A percentile compares a stretch with the other conserved stretches of the same genome.
Evolutionary conservation across 139 green algal genomes (phyloP).

Genomic region (Pseudopediastrum boryanum): DNA sequence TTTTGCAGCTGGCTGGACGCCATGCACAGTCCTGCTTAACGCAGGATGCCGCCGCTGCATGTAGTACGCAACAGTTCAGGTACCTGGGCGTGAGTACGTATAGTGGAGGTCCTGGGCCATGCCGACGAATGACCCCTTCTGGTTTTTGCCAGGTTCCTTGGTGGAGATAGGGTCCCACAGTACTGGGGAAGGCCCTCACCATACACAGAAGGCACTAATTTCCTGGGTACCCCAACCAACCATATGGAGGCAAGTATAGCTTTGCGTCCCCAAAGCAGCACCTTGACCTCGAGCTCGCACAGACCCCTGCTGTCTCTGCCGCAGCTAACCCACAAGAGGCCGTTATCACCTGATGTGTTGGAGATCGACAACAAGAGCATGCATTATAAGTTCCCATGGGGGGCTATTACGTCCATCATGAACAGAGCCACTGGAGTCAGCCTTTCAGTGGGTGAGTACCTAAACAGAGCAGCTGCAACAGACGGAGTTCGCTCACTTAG

Average conservation of each 20-base stretch:
- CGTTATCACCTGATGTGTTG: conserved; percentile 92
- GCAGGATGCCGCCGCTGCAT: too few species aligned
- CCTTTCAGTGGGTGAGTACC: conserved; percentile 75
- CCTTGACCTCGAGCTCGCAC: background rate
- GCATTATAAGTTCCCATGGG: conserved; percentile 94
- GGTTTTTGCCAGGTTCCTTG: conserved; percentile 49
- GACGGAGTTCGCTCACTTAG: background rate
- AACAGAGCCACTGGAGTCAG: conserved; percentile 87
- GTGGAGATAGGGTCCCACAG: conserved; percentile 77
- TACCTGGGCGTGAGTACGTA: too few species aligned
- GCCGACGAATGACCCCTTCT: too few species aligned
- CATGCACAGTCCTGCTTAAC: too few species aligned
- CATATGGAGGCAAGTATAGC: conserved; percentile 50
- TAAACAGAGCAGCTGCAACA: too few species aligned
- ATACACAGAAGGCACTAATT: conserved; percentile 90
- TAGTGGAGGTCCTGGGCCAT: too few species aligned
- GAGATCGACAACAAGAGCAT: conserved; percentile 71
- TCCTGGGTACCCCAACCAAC: conserved; percentile 90
- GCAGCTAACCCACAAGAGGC: conserved; percentile 86
- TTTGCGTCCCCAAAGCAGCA: background rate
- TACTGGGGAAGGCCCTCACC: conserved; percentile 82
- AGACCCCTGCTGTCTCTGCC: background rate
- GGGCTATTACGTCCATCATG: conserved; percentile 85
- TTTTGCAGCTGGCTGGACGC: too few species aligned
- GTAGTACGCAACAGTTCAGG: too few species aligned